Evolutionary conservation across 1,139 yeast species (phyloP), one percentile per base, ranked within the genome.

Genomic region (Magnusiomyces sp.): DNA sequence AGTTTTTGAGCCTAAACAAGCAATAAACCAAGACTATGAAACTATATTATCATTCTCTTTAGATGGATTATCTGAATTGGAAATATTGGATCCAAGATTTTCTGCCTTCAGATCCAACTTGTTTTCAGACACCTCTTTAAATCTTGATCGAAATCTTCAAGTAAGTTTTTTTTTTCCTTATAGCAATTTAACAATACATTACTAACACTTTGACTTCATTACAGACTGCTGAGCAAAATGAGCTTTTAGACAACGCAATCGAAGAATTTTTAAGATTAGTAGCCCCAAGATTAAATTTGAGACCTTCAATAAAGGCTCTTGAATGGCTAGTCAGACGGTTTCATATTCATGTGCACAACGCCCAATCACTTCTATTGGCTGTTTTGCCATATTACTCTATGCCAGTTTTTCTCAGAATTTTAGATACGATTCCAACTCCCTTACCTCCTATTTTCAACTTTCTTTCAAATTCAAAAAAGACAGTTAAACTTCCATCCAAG

Each of bases 281-380:
- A n/a, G 83, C 95, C 2, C 87, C 88, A 2, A 76, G 79, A 60
- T 80, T 92, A 74, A 77, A 79, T 55, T 71, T 89, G 49, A 76
- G 81, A 32, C 87, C 95, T 14, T 77, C 96, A 1, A 65, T 88
- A 47, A 83, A 82, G 60, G 94, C 97, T 10, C 73, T 88, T 11
- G 99, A 92, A 70, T 92, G 98, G 98, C 77, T 92, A 39, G 83
- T 92, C 27, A 83, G 98, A 70, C 77, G 97, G 59, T 94, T 90
- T 65, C 88, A 86, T 41, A 80, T 87, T 57, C 92, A 92, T 63
- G 74, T 86, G 45, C 83, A 84, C 61, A 88, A 86, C 60, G 72
- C 89, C 0, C 97, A 92, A 64, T 64, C 73, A 52, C 63, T 92
- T 39, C 62, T 94, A 43, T 69, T 90, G 51, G 74, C 89, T 2